A percentile compares a stretch with the other conserved stretches of the same genome.
Evolutionary conservation across 345 rosid species (phyloP).

Genomic region (Gynandropsis gynandra): DNA sequence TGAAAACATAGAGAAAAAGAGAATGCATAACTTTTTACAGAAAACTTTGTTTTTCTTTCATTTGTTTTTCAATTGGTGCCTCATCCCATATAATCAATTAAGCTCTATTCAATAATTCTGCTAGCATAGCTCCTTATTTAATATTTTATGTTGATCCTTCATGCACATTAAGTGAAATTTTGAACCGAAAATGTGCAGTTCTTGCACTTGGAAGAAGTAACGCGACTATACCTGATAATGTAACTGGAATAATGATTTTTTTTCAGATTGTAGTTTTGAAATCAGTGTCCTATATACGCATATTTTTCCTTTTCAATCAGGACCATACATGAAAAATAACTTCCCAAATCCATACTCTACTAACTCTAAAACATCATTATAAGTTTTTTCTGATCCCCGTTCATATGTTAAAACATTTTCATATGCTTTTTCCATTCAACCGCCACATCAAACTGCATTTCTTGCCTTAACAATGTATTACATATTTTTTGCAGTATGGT

Average conservation of each 20-base stretch:
- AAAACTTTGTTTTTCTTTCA: too few species aligned
- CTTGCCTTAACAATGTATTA: neutral
- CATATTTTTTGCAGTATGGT: neutral
- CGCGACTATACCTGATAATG: neutral
- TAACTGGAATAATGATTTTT: neutral
- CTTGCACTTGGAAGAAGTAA: neutral
- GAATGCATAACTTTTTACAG: too few species aligned
- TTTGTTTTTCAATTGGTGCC: too few species aligned
- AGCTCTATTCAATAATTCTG: neutral
- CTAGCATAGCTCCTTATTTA: neutral
- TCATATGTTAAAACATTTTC: neutral
- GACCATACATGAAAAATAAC: neutral
- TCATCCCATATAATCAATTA: neutral
- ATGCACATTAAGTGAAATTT: neutral
- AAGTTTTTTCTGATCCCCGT: neutral
- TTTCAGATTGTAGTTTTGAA: neutral
- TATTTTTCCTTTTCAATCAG: neutral
- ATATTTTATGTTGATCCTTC: neutral
- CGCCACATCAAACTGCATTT: neutral
- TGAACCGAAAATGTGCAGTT: neutral
- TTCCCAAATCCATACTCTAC: neutral
- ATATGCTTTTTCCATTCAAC: neutral
- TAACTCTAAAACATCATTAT: neutral
- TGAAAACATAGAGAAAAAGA: too few species aligned
- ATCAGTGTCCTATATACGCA: neutral